Evolutionary conservation across 225 moss, liverwort and hornwort genomes (phyloP), one percentile per base, ranked within the genome.

Genomic region (Straminergon stramineum): DNA sequence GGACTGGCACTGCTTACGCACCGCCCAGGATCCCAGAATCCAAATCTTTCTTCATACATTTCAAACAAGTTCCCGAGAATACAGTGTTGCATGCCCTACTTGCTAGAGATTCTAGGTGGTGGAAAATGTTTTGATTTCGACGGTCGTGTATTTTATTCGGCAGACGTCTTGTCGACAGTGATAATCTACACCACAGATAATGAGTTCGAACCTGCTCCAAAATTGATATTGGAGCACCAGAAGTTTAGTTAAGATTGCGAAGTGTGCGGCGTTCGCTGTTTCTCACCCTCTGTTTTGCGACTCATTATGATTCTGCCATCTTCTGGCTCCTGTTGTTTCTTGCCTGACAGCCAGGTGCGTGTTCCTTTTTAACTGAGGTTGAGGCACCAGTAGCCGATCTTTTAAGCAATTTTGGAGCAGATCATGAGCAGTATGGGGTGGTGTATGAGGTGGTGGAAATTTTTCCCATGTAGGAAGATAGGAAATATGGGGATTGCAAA

Each of bases 101-200:
- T 86, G 88, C 58, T 69, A 35, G 43, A 75, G 79, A 79, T 66
- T 80, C 20, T 26, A 70, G 79, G 78, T n/a, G 73, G 45, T 79
- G 85, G 82, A 51, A 64, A 88, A 75, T 88, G 94, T 95, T 93
- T 92, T 95, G 68, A 97, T 96, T 90, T 96, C 94, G 67, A 64
- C 30, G 41, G 92, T 94, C 43, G 94, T 96, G 55, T 87, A 75
- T 93, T 92, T 66, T 95, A 96, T 48, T 93, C 95, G 74, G 93
- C 93, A 24, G 94, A 94, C 65, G 89, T 88, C 89, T 93, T 97
- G 83, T 97, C 95, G 39, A 98, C 94, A 61, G 89, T 87, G 76
- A 97, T 95, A 66, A 97, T 92, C 94, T 95, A 8, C 3, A 41
- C 82, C 65, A 39, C 32, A 31, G 53, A 74, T 5, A 28, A 48